phyloP scores from a whole-genome alignment of 139 green algal species.

The Chlamydomonas sp. region DNA sequence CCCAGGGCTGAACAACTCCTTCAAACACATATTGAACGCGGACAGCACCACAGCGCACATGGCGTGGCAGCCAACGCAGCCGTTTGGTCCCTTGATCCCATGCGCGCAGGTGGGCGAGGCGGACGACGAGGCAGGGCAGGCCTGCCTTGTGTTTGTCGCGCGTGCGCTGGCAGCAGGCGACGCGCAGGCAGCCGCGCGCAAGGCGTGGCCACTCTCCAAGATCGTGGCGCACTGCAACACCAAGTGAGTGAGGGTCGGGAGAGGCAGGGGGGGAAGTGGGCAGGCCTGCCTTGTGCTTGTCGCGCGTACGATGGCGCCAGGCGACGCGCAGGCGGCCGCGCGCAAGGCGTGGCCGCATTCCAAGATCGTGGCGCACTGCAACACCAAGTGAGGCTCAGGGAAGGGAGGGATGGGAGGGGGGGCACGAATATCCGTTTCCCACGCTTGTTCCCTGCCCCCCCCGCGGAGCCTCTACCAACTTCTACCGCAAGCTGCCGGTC shows the following conservation, averaged over 20 bases:
- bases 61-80: too few species aligned
- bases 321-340: neutral
- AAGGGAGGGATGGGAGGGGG: too few species aligned
- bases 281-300: constrained; percentile 21
- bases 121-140: constrained; percentile 19
- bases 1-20: too few species aligned
- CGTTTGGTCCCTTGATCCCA: too few species aligned
- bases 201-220: constrained; percentile 13
- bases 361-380: constrained; percentile 16
- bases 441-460: neutral
- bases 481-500: constrained; percentile 39
- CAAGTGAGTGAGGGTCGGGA: constrained; percentile 28
- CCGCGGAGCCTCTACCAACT: constrained; percentile 11
- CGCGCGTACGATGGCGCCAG: constrained; percentile 1
- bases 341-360: constrained; percentile 6
- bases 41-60: too few species aligned
- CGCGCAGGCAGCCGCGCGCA: neutral
- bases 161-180: neutral
- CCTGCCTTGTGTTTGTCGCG: constrained; percentile 21
- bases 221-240: constrained; percentile 20
- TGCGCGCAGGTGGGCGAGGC: constrained; percentile 10
- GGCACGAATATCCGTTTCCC: too few species aligned
- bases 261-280: too few species aligned
- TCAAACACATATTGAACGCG: too few species aligned
- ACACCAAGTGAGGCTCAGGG: constrained; percentile 27